These are phyloP conservation scores for Penicillium angulare DNA, from an alignment of 495 filamentous ascomycete species.

Conservation along the genomic window DNA sequence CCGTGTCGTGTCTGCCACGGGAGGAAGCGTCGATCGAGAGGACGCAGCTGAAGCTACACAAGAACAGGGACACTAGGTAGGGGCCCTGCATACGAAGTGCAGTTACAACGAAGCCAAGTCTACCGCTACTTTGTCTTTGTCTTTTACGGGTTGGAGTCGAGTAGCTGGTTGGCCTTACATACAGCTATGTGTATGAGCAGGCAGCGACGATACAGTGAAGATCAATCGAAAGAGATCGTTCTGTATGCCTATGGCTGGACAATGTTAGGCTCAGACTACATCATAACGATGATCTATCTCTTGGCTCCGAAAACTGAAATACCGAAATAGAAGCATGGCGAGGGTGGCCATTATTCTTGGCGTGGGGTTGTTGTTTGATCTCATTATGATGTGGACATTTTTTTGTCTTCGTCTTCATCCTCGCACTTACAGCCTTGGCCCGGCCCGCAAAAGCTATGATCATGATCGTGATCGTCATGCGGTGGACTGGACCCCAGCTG, in stretches of 20 bases:
- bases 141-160: background rate
- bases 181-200: no score
- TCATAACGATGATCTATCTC: no score
- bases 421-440: no score
- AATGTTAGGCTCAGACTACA: background rate
- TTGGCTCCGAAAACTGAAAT: background rate
- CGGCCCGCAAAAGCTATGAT: no score
- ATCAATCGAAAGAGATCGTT: background rate
- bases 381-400: slow-evolving; percentile 5
- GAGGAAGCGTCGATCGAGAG: slow-evolving; percentile 12
- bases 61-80: background rate
- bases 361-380: background rate
- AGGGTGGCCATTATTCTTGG: background rate
- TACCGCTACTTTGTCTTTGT: no score
- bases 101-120: no score
- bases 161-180: background rate
- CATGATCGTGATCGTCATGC: no score
- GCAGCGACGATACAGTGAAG: no score
- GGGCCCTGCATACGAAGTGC: no score
- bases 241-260: background rate
- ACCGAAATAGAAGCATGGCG: background rate
- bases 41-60: background rate
- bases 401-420: no score
- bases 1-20: slow-evolving; percentile 52
- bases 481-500: no score